These are phyloP conservation scores for Spizellomyces punctatus DNA, from an alignment of 192 early-diverging fungal genomes.

Conservation along the genomic window DNA sequence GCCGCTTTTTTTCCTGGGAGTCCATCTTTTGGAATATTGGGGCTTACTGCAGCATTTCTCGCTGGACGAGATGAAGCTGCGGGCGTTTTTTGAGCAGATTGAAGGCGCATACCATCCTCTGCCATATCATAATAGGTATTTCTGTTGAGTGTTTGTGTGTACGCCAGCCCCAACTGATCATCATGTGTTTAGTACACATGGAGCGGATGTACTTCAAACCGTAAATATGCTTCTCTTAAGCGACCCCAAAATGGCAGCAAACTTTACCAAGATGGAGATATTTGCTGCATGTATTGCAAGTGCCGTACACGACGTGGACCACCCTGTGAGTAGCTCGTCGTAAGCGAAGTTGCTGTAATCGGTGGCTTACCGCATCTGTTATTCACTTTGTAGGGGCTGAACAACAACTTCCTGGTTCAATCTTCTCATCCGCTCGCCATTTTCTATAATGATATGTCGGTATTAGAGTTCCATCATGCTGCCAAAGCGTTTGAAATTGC, in stretches of 20 bases:
- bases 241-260: conserved; percentile 46
- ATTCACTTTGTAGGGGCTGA: conserved; percentile 41
- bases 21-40: conserved; percentile 50
- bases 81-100: conserved; percentile 47
- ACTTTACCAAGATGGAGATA: conserved; percentile 56
- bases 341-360: background rate
- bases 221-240: conserved; percentile 54
- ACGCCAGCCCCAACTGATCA: background rate
- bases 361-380: background rate
- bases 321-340: conserved; percentile 42
- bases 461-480: conserved; percentile 61
- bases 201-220: conserved; percentile 62
- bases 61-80: conserved; percentile 38
- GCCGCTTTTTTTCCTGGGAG: conserved; percentile 51
- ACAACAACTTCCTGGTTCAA: conserved; percentile 61
- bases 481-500: conserved; percentile 57
- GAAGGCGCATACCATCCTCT: conserved; percentile 50
- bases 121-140: conserved; percentile 58
- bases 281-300: conserved; percentile 50
- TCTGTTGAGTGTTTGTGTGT: background rate
- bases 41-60: conserved; percentile 50
- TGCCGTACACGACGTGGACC: conserved; percentile 64
- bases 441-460: conserved; percentile 61
- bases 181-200: conserved; percentile 47
- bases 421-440: conserved; percentile 53